A percentile compares a stretch with the other conserved stretches of the same genome.
phyloP scores from a whole-genome alignment of 495 filamentous ascomycete genomes.

The Trichoderma reesei region DNA sequence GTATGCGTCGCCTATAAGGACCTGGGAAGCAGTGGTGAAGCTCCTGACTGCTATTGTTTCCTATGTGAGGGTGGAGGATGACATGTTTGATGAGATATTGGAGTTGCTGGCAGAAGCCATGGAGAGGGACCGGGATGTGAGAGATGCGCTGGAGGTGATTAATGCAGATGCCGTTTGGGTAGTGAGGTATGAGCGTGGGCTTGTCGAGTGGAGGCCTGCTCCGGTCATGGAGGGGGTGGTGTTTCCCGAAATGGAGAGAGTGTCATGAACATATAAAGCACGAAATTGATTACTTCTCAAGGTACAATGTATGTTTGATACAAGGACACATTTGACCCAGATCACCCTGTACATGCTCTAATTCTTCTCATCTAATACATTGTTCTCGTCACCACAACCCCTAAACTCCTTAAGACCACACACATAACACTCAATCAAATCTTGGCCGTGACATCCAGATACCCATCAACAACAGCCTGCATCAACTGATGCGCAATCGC shows the following conservation, averaged over 20 bases:
- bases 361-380: no score
- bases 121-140: conserved; percentile 36
- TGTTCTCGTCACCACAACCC: no score
- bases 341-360: no score
- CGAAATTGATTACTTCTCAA: background rate
- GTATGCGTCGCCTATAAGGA: conserved; percentile 42
- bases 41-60: conserved; percentile 44
- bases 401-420: no score
- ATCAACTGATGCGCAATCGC: conserved; percentile 74
- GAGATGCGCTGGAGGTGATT: conserved; percentile 42
- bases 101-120: conserved; percentile 46
- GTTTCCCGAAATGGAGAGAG: conserved; percentile 20
- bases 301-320: background rate
- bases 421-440: conserved; percentile 16
- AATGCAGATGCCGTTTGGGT: conserved; percentile 72
- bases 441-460: conserved; percentile 25
- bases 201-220: conserved; percentile 21
- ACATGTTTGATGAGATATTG: conserved; percentile 59
- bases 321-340: no score
- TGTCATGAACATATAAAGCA: background rate
- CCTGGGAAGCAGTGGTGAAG: conserved; percentile 49
- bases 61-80: conserved; percentile 49
- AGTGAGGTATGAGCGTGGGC: conserved; percentile 34
- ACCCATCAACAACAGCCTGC: conserved; percentile 34
- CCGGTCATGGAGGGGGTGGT: conserved; percentile 33